Base-by-base conservation (phyloP, 768 basidiomycete genomes). In the Cystofilobasidium capitatum region DNA sequence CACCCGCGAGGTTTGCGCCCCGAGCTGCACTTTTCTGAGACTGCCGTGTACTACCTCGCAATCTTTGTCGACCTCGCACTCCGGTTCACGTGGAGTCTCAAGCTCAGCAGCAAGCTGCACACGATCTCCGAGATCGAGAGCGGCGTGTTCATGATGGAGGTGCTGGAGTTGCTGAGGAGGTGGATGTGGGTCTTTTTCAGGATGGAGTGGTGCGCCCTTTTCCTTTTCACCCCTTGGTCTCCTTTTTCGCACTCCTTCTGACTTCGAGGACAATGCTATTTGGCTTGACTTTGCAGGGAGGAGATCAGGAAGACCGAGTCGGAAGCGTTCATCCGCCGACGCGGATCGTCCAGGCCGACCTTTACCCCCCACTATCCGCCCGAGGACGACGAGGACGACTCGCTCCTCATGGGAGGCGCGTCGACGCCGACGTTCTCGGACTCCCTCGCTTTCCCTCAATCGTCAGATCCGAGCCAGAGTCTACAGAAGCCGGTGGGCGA, bases 101-200 rank as follows among this genome's bases (percentile, higher is more conserved):
- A 91, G 75, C 80, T 97, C 33, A 89, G 88, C 14, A 85, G 84
- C 61, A 91, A 97, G 77, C 81, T 96, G 59, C 87, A 93, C 77
- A 82, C 85, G 16, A 81, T 84, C 45, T 77, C 81, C n/a, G 89
- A 93, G 72, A 86, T 91, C 42, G 88, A 87, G 72, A 79, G 83
- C 22, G 82, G 87, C 24, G 89, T 94, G 47, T 96, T 98, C 78
- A 84, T 87, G 81, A 83, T 98, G 62, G 92, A 99, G 78, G 81
- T 88, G 49, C 85, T 92, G 37, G 96, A 98, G 78, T 78, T 99
- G 36, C 75, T 91, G 40, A 81, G 96, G 70, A 79, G 96, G 72
- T 99, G 96, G 96, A 83, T 97, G 80, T 99, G 96, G 96, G 91
- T 96, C 33, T 98, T 96, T 78, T 77, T 98, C 70, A 84, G 96